phyloP scores from a whole-genome alignment of 805 yeast species.

The Wickerhamiella bombiphila region DNA sequence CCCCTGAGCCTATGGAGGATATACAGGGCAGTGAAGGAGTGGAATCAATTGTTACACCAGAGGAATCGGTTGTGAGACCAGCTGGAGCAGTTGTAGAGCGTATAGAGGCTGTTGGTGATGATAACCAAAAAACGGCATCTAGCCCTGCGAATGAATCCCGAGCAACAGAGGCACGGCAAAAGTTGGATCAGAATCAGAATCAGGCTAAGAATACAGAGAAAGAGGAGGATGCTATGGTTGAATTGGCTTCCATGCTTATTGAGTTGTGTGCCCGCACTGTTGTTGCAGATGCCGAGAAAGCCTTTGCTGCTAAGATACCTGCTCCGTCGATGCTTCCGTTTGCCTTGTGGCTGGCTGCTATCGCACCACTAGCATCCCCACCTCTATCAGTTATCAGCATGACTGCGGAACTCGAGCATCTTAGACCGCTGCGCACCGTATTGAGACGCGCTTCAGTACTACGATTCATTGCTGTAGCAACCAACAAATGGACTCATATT shows the following conservation, averaged over 20 bases:
- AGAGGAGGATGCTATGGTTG: too few relatives aligned
- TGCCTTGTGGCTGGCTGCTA: background rate
- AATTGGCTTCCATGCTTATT: conserved; percentile 14
- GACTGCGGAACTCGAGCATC: conserved; percentile 1
- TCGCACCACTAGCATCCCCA: background rate
- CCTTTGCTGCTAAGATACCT: conserved; percentile 7
- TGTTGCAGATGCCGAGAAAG: conserved; percentile 8
- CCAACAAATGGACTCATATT: conserved; percentile 37
- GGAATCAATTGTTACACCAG: too few relatives aligned
- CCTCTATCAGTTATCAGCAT: background rate
- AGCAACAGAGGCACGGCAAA: too few relatives aligned
- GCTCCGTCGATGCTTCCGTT: background rate
- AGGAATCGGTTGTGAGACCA: too few relatives aligned
- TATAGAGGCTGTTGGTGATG: too few relatives aligned
- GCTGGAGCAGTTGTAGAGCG: too few relatives aligned
- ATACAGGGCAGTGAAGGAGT: too few relatives aligned
- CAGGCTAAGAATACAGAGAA: too few relatives aligned
- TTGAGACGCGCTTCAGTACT: conserved; percentile 39
- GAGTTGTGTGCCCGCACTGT: conserved; percentile 18
- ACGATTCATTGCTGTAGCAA: conserved; percentile 37
- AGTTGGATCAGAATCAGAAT: too few relatives aligned
- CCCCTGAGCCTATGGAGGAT: too few relatives aligned
- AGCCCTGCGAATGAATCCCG: too few relatives aligned
- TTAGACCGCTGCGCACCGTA: conserved; percentile 16
- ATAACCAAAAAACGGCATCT: too few relatives aligned